Evolutionary conservation across 2,329 filamentous ascomycete species (phyloP), one percentile per base, ranked within the genome.

Genomic region (Trichoderma sp.): DNA sequence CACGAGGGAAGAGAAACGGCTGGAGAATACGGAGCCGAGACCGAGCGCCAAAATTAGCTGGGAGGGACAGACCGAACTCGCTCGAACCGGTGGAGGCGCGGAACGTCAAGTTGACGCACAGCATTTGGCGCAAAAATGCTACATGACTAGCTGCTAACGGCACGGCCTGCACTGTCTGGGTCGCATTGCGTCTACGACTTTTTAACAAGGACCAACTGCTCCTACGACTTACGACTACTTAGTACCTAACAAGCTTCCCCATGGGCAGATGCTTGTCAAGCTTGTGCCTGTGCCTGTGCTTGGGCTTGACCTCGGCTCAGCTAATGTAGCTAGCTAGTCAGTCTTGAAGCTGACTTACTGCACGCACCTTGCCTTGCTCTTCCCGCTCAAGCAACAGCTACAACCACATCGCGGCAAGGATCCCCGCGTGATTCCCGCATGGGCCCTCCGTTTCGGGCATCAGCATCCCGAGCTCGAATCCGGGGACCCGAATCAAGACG

Each of bases 1-100:
- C 69, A 71, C 69, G 69, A 71, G 69, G 61, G 43, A 32, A 11
- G 47, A 36, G 43, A 66, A 53, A 34, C 32, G 30, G 50, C n/a
- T 17, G 20, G 47, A 39, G 32, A 20, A 39, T 32, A 57, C 61
- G 61, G 61, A 26, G 61, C 61, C 47, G 47, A 53, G 47, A 53
- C 47, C 47, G 47, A 53, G 47, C n/a, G n/a, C 47, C 47, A 53
- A 53, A 23, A 20, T 3, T 20, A 30, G 17, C 34, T 36, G 34
- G 34, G 34, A 15, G 12, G 4, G 9, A 8, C 34, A 63, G 61
- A 53, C 47, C 47, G 47, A 53, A 20, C 47, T 53, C 61, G 47
- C 47, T 53, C 61, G 26, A 64, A 47, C 26, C 3, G 26, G 61
- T 47, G 39, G 39, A 39, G 61, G 43, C 43, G 34, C 34, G 13